These are phyloP conservation scores for Podaxis sp. DNA, from an alignment of 768 basidiomycete species.

Conservation along the genomic window DNA sequence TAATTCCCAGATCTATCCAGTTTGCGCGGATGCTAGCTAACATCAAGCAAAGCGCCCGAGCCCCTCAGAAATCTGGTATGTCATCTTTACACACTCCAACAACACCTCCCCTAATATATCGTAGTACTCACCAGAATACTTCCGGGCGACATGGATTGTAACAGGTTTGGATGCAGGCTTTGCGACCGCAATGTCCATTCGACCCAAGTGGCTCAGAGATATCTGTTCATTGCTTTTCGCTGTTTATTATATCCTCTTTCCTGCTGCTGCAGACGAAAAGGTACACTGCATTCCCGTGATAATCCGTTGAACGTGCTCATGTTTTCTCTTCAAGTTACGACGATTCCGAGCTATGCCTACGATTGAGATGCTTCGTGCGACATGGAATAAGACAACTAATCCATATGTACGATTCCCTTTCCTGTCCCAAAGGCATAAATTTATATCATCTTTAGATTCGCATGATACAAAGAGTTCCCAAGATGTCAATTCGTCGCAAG, in stretches of 20 bases:
- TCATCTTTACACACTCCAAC: conserved; percentile 15
- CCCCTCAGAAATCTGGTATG: conserved; percentile 85
- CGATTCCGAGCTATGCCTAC: conserved; percentile 91
- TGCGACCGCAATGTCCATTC: conserved; percentile 91
- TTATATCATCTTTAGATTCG: conserved; percentile 54
- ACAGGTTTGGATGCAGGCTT: conserved; percentile 98
- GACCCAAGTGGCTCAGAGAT: conserved; percentile 89
- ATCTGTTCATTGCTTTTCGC: conserved; percentile 84
- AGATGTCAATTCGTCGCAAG: conserved; percentile 64
- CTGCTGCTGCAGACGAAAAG: conserved; percentile 95
- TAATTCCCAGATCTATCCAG: conserved; percentile 27
- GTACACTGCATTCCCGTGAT: conserved; percentile 35
- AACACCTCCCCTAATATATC: conserved; percentile 10
- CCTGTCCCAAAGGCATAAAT: conserved; percentile 7
- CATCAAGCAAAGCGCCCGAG: conserved; percentile 70
- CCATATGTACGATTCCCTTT: conserved; percentile 66
- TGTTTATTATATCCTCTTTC: conserved; percentile 82
- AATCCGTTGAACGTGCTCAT: neutral
- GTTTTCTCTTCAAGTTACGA: conserved; percentile 59
- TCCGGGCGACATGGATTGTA: conserved; percentile 92
- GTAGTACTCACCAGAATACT: conserved; percentile 90
- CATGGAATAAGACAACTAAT: conserved; percentile 97
- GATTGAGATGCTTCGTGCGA: conserved; percentile 91
- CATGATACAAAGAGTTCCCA: conserved; percentile 56
- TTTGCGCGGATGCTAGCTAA: conserved; percentile 6